Evolutionary conservation across 345 rosid species (phyloP), one percentile per base, ranked within the genome.

Genomic region (Clausena lansium): DNA sequence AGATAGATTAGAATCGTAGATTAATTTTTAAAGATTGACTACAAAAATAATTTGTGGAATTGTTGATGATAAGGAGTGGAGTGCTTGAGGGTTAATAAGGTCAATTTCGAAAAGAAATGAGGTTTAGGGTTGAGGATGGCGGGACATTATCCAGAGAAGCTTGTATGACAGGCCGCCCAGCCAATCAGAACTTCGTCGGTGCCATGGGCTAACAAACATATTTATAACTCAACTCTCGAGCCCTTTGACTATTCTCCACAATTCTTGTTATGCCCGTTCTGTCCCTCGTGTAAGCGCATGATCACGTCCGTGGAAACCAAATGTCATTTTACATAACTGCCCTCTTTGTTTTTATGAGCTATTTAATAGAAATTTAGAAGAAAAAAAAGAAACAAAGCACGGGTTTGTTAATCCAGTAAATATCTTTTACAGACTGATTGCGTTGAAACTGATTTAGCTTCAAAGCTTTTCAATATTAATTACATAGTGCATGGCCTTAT

Each of bases 181-280:
- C 89, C 91, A 88, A 88, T 88, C 85, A 82, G 59, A 70, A 41
- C 76, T 24, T 70, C 87, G 90, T 87, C 86, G 92, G 90, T 85
- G 89, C 81, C 84, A 66, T 47, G 38, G 50, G 59, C 76, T 47
- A 80, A 76, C 86, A 71, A 84, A 78, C 84, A 57, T 78, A 69
- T 67, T 82, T 20, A 58, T 76, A 64, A 35, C 7, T 47, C 57
- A 45, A 45, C 50, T 45, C 50, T 45, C 28, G 25, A 13, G 15
- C 50, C 77, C 68, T 6, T 58, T 20, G 50, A 70, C 67, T 70
- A 19, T 72, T 76, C 78, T 54, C 27, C 2, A 3, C 80, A 30
- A 6, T 70, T 25, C 62, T 45, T 7, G 0, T 70, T 83, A 66
- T 76, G 11, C 86, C 87, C 84, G 22, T 4, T 2, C 22, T 65